Percentiles rank a stretch among this genome's conserved stretches.
These are phyloP conservation scores for Sporothrix sp. DNA, from an alignment of 2,329 filamentous ascomycete species.

Conservation along the genomic window DNA sequence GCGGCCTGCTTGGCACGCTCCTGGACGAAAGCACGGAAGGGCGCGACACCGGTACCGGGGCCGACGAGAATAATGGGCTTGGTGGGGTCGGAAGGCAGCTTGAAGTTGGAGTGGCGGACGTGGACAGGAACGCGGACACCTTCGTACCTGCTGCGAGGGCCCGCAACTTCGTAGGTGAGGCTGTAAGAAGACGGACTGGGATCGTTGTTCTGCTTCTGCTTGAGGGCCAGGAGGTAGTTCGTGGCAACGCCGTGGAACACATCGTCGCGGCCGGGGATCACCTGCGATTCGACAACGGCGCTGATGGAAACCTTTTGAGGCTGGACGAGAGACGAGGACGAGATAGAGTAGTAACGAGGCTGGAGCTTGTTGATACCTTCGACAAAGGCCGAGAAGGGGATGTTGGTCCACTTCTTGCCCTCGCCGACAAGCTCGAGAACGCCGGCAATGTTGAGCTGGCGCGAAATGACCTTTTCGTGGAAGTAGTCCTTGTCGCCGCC, in stretches of 20 bases:
- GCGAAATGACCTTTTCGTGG: conserved; percentile 68
- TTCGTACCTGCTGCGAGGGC: conserved; percentile 94
- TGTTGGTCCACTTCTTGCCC: conserved; percentile 66
- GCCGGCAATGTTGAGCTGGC: conserved; percentile 84
- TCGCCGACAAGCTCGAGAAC: conserved; percentile 64
- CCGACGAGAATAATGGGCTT: conserved; percentile 95
- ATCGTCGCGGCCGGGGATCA: conserved; percentile 66
- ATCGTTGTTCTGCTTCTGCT: conserved; percentile 92
- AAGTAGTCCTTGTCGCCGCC: conserved; percentile 95
- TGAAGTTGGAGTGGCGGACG: conserved; percentile 97
- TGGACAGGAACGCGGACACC: conserved; percentile 92
- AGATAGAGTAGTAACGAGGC: conserved; percentile 98
- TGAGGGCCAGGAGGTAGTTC: conserved; percentile 89
- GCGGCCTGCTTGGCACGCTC: conserved; percentile 79
- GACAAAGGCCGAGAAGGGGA: conserved; percentile 91
- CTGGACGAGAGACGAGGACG: conserved; percentile 88
- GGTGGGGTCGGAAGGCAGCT: conserved; percentile 86
- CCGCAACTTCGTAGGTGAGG: conserved; percentile 74
- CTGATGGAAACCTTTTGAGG: conserved; percentile 93
- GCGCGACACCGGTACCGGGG: conserved; percentile 90
- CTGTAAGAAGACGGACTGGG: conserved; percentile 72
- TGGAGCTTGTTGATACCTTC: conserved; percentile 92
- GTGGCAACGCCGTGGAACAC: conserved; percentile 88
- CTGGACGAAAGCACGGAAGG: conserved; percentile 91
- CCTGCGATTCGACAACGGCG: conserved; percentile 79